Base-by-base conservation (phyloP, 2,329 filamentous ascomycete genomes). In the Fusarium pseudoanthophilum region DNA sequence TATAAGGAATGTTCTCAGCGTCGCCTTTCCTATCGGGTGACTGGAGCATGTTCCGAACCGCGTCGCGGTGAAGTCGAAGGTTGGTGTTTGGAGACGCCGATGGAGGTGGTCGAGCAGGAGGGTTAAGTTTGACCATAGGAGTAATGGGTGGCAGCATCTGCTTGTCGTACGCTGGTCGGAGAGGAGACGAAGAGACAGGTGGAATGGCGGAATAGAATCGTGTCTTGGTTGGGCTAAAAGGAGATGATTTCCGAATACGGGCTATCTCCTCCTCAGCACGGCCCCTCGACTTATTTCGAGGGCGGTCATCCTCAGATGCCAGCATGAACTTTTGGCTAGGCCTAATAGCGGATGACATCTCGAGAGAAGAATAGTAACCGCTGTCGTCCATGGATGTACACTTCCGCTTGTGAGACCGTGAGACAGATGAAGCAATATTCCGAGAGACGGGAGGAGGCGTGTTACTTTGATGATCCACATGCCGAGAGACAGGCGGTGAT, bases 231-330 rank as follows among this genome's bases (percentile, higher is more conserved):
- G 96, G 96, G 79, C 95, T 98, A 78, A 97, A 95, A 78, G 95
- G 95, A 4, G 95, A 97, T 4, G 95, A 98, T 71, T 93, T 93
- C 74, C 96, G 92, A 60, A 98, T 92, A 45, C 95, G 93, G 51
- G 93, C 93, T 85, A 99, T 98, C 82, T 98, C 96, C 78, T 97
- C 95, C 82, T 98, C 96, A 21, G 96, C 96, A 69, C 95, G 92
- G 36, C 95, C 95, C 68, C 94, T 92, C 32, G 64, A 65, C 85
- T 95, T 97, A 77, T 95, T 92, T 62, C 90, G 89, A 56, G 92
- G 92, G n/a, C 92, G 91, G 75, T 95, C 93, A 59, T 91, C 89
- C 78, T 97, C 95, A 1, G 94, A 95, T 8, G 92, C 94, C 48
- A 94, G 87, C 24, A 93, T 86, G 64, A 90, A 86, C 21, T 89